phyloP scores from a whole-genome alignment of 2,329 filamentous ascomycete genomes.

The Botrytis pseudocinerea region DNA sequence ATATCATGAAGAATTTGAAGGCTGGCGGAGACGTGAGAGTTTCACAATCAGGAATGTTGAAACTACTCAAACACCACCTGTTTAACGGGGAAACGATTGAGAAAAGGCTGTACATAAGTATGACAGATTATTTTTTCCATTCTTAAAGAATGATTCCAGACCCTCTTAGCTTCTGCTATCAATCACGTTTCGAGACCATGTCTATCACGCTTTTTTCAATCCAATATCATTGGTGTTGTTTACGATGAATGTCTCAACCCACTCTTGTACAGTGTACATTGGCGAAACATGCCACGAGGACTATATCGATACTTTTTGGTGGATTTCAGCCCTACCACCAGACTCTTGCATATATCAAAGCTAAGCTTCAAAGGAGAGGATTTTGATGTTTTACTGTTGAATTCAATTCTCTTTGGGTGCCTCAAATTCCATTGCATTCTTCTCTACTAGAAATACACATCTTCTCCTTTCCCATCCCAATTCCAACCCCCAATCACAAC shows the following conservation, averaged over 20 bases:
- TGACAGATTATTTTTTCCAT: not conserved
- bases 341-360: not conserved
- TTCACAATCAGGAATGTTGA: not conserved
- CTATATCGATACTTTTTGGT: not conserved
- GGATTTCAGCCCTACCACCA: slow-evolving; percentile 8
- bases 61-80: not conserved
- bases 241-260: slow-evolving; percentile 10
- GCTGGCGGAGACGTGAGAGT: not conserved
- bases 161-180: not conserved
- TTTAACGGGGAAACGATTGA: not conserved
- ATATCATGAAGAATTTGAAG: not conserved
- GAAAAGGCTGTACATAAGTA: not conserved
- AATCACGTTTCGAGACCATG: not conserved
- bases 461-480: too few species aligned
- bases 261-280: not conserved
- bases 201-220: not conserved
- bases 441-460: not conserved
- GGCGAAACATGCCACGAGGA: slow-evolving; percentile 4
- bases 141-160: not conserved
- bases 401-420: not conserved
- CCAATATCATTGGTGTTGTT: slow-evolving; percentile 1
- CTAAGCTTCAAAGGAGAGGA: not conserved
- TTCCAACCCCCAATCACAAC: not conserved
- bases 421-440: not conserved
- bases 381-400: not conserved